A percentile compares a stretch with the other conserved stretches of the same genome.
Evolutionary conservation across 805 yeast species (phyloP).

Genomic region (Ogataea pini): DNA sequence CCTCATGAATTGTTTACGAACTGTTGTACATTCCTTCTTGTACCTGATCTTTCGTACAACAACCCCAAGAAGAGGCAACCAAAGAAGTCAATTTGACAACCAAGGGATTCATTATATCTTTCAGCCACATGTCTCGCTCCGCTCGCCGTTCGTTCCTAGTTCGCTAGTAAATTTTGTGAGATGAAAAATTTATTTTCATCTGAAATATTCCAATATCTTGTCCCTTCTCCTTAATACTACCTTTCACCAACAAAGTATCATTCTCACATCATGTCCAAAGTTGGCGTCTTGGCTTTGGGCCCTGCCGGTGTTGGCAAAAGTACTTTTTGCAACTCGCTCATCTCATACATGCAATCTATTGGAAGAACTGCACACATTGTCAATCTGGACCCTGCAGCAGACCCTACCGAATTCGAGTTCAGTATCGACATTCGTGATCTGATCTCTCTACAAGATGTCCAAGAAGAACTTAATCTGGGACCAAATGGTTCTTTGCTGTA

Average conservation of each 20-base stretch:
- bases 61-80: no score
- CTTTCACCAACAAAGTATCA: not conserved
- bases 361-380: conserved; percentile 95
- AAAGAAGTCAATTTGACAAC: no score
- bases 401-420: conserved; percentile 86
- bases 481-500: conserved; percentile 94
- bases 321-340: conserved; percentile 87
- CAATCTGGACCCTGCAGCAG: conserved; percentile 96
- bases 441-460: conserved; percentile 87
- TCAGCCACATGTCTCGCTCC: no score
- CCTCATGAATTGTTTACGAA: no score
- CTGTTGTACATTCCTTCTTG: no score
- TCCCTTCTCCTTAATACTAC: not conserved
- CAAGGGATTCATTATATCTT: no score
- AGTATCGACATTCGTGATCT: conserved; percentile 90
- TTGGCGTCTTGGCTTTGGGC: conserved; percentile 90
- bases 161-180: not conserved
- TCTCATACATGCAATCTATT: conserved; percentile 81
- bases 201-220: not conserved
- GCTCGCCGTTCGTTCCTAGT: not conserved
- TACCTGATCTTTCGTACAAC: no score
- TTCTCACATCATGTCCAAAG: conserved; percentile 73
- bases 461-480: conserved; percentile 91
- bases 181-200: not conserved
- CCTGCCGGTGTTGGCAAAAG: conserved; percentile 98